Percentiles rank a stretch among this genome's conserved stretches.
These are phyloP conservation scores for Vigna unguiculata DNA, from an alignment of 306 rosid species.

Conservation along the genomic window DNA sequence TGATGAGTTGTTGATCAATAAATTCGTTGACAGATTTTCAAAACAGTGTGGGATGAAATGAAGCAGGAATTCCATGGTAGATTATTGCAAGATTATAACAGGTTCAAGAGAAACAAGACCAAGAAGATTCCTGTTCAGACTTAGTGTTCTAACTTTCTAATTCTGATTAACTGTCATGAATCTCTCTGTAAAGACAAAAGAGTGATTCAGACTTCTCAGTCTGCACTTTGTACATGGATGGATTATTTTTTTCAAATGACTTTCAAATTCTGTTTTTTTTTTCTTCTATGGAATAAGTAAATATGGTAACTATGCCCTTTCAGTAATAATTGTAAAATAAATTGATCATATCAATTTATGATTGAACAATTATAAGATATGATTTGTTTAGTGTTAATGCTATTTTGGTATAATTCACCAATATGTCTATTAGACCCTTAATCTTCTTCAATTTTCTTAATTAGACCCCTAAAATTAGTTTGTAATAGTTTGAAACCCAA, in stretches of 20 bases:
- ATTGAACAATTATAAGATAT: neutral
- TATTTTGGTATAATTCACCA: too few species aligned
- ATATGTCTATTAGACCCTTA: too few species aligned
- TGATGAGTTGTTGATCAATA: neutral
- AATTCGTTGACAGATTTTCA: slow-evolving; percentile 49
- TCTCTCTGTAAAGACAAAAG: slow-evolving; percentile 13
- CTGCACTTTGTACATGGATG: neutral
- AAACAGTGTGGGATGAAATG: slow-evolving; percentile 43
- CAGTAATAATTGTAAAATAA: too few species aligned
- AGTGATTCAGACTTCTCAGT: neutral
- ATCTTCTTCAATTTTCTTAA: too few species aligned
- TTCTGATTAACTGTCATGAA: slow-evolving; percentile 6
- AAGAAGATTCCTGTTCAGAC: slow-evolving; percentile 30
- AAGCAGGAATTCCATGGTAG: slow-evolving; percentile 41
- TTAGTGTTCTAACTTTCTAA: slow-evolving; percentile 13
- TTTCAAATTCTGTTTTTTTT: too few species aligned
- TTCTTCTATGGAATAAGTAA: neutral
- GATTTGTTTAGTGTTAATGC: neutral
- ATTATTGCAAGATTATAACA: slow-evolving; percentile 55
- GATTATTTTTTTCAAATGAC: neutral
- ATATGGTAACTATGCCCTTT: too few species aligned
- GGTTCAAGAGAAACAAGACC: slow-evolving; percentile 52
- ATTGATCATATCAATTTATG: neutral
- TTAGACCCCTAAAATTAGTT: too few species aligned
- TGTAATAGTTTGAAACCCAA: too few species aligned